Base-by-base conservation (phyloP, 2,329 filamentous ascomycete genomes). In the Monosporascus sp. region DNA sequence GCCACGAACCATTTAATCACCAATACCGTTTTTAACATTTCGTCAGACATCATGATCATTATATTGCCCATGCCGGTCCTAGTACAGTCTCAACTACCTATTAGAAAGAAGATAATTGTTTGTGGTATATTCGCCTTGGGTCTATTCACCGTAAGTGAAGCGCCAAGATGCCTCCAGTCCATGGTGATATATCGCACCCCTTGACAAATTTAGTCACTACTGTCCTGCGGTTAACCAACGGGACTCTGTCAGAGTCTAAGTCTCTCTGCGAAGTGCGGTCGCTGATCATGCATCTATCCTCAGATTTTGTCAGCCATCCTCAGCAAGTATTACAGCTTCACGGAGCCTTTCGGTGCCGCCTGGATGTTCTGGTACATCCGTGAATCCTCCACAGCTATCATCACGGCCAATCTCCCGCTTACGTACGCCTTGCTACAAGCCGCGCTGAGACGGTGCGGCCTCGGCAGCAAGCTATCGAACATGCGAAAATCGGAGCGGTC, bases 31-130 rank as follows among this genome's bases (percentile, higher is more conserved):
- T 77, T 86, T 62, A 86, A 86, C 59, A 77, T 85, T 48, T 76
- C 78, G 2, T 83, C 80, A 25, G 83, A 86, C 57, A 38, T 83
- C 2, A 74, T 81, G 69, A 84, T 86, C 62, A 77, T 86, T 27
- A 62, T 74, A 3, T 77, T 86, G 20, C 80, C 81, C 1, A 72
- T 85, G 57, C 81, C 81, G 2, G 58, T 78, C 25, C 71, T 85
- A 25, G 58, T 78, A 11, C 73, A 73, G 25, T 74, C 82, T 1
- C 73, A 76, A 46, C 69, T 85, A 2, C 68, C 73, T 6, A 41
- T 70, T 1, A 78, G 74, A 62, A 76, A 80, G 61, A 85, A 85
- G 65, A 50, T 76, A 0, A 71, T 82, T 1, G 72, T 86, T 1
- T 71, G 71, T 48, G 64, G 63, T 5, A 70, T 79, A 25, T 78